A percentile compares a stretch with the other conserved stretches of the same genome.
These are phyloP conservation scores for Venustampulla echinocandica DNA, from an alignment of 495 filamentous ascomycete genomes.

Conservation along the genomic window DNA sequence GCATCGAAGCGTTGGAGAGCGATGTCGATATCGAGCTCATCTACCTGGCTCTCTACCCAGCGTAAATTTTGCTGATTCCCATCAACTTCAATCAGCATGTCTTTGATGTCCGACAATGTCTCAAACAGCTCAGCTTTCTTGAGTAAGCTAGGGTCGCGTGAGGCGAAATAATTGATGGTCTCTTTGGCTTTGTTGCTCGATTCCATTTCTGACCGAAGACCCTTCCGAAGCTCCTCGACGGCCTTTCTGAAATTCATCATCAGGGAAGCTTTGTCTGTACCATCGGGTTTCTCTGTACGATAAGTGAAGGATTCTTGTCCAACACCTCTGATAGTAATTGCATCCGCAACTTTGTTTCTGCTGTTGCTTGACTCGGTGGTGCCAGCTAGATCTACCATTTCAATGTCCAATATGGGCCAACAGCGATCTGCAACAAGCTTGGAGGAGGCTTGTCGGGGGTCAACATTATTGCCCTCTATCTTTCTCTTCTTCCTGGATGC, in stretches of 20 bases:
- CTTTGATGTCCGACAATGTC: slow-evolving; percentile 57
- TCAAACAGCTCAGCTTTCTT: slow-evolving; percentile 66
- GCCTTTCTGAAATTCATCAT: slow-evolving; percentile 85
- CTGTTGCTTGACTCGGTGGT: slow-evolving; percentile 46
- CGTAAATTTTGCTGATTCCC: slow-evolving; percentile 92
- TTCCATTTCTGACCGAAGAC: slow-evolving; percentile 72
- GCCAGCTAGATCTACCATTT: slow-evolving; percentile 77
- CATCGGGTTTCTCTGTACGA: slow-evolving; percentile 65
- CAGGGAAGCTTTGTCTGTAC: slow-evolving; percentile 66
- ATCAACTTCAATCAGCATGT: slow-evolving; percentile 89
- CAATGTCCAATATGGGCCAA: slow-evolving; percentile 89
- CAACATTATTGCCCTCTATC: slow-evolving; percentile 47
- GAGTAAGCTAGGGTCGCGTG: slow-evolving; percentile 58
- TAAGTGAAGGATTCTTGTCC: slow-evolving; percentile 92
- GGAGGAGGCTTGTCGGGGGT: slow-evolving; percentile 46
- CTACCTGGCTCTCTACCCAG: slow-evolving; percentile 90
- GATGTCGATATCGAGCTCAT: slow-evolving; percentile 93
- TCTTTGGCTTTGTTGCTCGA: slow-evolving; percentile 68
- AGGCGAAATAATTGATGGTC: slow-evolving; percentile 70
- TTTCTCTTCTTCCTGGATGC: slow-evolving; percentile 88
- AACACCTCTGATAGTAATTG: slow-evolving; percentile 77
- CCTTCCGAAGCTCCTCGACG: slow-evolving; percentile 80
- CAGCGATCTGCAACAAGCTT: slow-evolving; percentile 89
- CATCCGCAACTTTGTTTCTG: slow-evolving; percentile 67
- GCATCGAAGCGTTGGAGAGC: slow-evolving; percentile 84